phyloP scores from a whole-genome alignment of 2,329 filamentous ascomycete genomes.

The Colletotrichum gigasporum region DNA sequence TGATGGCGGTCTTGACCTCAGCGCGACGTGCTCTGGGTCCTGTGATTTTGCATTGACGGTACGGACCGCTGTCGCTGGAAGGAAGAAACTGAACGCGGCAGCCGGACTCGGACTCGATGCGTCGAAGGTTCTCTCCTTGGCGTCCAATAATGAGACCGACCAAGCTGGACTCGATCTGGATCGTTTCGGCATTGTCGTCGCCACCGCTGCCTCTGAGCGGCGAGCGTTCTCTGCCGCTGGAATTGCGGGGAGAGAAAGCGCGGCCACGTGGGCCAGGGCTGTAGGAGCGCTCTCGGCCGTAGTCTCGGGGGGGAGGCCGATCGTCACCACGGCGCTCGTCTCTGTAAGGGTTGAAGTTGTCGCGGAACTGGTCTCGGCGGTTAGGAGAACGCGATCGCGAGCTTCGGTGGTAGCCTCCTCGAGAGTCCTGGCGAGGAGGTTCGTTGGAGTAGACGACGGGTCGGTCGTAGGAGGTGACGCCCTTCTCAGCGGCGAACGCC shows the following conservation, averaged over 20 bases:
- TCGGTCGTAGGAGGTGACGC: constrained; percentile 71
- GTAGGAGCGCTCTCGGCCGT: constrained; percentile 77
- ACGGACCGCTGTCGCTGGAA: constrained; percentile 76
- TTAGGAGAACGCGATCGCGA: constrained; percentile 79
- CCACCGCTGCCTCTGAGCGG: constrained; percentile 58
- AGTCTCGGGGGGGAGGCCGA: constrained; percentile 62
- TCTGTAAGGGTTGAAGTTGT: constrained; percentile 83
- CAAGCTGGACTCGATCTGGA: constrained; percentile 85
- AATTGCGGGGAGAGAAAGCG: constrained; percentile 68
- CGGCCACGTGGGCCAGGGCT: constrained; percentile 69
- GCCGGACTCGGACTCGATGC: constrained; percentile 83
- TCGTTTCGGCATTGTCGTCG: constrained; percentile 81
- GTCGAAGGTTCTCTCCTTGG: constrained; percentile 86
- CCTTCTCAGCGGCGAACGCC: constrained; percentile 82
- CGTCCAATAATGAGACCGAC: constrained; percentile 92
- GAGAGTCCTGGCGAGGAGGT: constrained; percentile 43
- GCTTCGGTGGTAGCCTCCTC: constrained; percentile 64
- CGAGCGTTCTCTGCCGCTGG: constrained; percentile 66
- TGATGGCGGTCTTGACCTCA: constrained; percentile 84
- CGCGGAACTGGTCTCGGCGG: constrained; percentile 75
- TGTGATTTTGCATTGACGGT: constrained; percentile 86
- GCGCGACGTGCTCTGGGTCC: constrained; percentile 76
- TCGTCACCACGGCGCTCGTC: constrained; percentile 81
- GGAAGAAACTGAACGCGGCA: constrained; percentile 91
- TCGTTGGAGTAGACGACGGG: constrained; percentile 55